Base-by-base conservation (phyloP, 257 asterid species). In the Salvia splendens region DNA sequence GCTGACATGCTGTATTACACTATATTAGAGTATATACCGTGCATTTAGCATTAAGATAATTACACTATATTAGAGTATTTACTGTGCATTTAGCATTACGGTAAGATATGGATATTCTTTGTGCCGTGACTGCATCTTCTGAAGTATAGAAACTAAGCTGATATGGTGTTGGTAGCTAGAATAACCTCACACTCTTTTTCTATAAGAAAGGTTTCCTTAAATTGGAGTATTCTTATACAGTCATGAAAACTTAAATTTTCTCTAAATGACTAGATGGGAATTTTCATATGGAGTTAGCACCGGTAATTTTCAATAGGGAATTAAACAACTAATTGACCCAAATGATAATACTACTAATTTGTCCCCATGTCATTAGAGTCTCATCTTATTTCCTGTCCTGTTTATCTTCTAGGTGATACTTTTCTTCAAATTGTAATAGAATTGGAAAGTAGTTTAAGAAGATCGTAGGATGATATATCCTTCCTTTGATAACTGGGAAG, bases 1-100 rank as follows among this genome's bases (percentile, higher is more conserved):
- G 67, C 50, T 71, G 55, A 67, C 17, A 64, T 71, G 67, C 50
- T 71, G 55, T 64, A 16, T 24, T 24, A 55, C 64, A 20, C 20
- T 7, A 9, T 36, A 17, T 53, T 11, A 43, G 7, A 28, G 51
- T 43, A 52, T 35, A 28, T 68, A 33, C 38, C 5, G 9, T 11
- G 55, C 17, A 9, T 47, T 54, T 54, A 16, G 30, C 4, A 4
- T 14, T 14, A 35, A 35, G 47, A 58, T 43, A 17, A 12, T 24
- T 1, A 55, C 64, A 20, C 20, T 7, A 9, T 36, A 17, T 46
- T 11, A 43, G 7, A 28, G 43, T 43, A 52, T 35, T 38, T 68
- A 33, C 38, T 3, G 17, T 11, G 55, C 17, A 9, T 47, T 54
- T 54, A 16, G 41, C 4, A 4, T 14, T 14, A 35, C 14, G 47